phyloP scores from a whole-genome alignment of 495 filamentous ascomycete genomes.

The Trichoderma gamsii region DNA sequence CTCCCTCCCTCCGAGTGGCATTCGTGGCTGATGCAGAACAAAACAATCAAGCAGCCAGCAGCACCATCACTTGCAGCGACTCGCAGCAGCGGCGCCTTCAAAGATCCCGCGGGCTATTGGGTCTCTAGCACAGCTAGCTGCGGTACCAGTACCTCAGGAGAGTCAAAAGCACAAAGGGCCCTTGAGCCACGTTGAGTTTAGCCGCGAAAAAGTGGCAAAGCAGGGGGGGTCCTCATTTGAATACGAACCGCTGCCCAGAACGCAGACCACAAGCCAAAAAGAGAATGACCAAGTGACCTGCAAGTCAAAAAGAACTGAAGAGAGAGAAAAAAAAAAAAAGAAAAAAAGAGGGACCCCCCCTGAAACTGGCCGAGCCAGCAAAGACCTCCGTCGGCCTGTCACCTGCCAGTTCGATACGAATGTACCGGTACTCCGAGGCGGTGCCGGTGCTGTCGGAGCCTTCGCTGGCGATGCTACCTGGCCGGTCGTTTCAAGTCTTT shows the following conservation, averaged over 20 bases:
- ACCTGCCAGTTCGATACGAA: background rate
- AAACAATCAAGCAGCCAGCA: no score
- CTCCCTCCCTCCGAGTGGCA: no score
- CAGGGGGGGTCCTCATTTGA: background rate
- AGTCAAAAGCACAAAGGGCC: background rate
- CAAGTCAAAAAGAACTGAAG: background rate
- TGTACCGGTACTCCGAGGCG: background rate
- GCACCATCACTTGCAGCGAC: no score
- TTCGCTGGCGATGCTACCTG: background rate
- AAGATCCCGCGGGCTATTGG: no score
- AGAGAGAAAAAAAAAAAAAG: background rate
- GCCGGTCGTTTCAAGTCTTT: background rate
- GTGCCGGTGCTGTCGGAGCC: no score
- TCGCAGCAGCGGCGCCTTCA: no score
- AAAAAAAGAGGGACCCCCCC: conserved; percentile 1
- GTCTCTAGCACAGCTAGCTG: no score
- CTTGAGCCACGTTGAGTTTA: background rate
- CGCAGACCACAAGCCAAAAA: background rate
- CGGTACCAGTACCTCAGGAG: background rate
- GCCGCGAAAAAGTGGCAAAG: background rate
- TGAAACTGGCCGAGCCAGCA: background rate
- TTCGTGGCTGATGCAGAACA: no score
- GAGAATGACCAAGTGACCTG: background rate
- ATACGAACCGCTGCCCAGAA: background rate
- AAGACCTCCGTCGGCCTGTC: background rate